Evolutionary conservation across 139 green algal genomes (phyloP).

Genomic region (Chlorella sp.): DNA sequence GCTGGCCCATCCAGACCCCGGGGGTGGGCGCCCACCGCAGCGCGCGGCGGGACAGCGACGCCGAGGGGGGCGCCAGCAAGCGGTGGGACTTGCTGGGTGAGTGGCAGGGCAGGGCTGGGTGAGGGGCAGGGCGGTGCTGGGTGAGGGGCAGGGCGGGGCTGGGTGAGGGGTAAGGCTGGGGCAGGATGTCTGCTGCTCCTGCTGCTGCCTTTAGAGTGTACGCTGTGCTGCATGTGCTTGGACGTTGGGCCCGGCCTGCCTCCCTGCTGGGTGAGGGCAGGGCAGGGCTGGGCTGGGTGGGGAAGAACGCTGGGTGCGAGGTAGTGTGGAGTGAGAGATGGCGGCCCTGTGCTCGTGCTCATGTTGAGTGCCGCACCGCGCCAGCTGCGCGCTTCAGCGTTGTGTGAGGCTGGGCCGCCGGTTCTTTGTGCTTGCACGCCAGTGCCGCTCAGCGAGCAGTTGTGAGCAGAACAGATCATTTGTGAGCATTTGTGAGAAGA

Average conservation of each 20-base stretch:
- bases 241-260: no score
- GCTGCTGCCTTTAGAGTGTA: no score
- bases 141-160: background rate
- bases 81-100: constrained; percentile 75
- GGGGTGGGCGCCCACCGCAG: constrained; percentile 24
- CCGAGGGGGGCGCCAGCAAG: constrained; percentile 41
- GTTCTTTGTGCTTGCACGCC: background rate
- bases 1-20: constrained; percentile 64
- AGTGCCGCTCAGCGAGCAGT: background rate
- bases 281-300: background rate
- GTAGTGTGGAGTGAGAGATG: no score
- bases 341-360: no score
- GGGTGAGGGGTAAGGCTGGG: no score
- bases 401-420: background rate
- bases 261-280: constrained; percentile 60
- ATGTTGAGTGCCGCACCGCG: no score
- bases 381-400: background rate
- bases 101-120: background rate
- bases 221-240: background rate
- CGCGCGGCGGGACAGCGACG: constrained; percentile 53
- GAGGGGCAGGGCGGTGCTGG: background rate
- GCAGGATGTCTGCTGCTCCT: no score
- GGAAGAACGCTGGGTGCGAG: background rate
- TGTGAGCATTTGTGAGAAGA: no score
- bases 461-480: background rate